A percentile compares a stretch with the other conserved stretches of the same genome.
Evolutionary conservation across 192 early-diverging fungal genomes (phyloP).

Genomic region (Coemansia sp.): DNA sequence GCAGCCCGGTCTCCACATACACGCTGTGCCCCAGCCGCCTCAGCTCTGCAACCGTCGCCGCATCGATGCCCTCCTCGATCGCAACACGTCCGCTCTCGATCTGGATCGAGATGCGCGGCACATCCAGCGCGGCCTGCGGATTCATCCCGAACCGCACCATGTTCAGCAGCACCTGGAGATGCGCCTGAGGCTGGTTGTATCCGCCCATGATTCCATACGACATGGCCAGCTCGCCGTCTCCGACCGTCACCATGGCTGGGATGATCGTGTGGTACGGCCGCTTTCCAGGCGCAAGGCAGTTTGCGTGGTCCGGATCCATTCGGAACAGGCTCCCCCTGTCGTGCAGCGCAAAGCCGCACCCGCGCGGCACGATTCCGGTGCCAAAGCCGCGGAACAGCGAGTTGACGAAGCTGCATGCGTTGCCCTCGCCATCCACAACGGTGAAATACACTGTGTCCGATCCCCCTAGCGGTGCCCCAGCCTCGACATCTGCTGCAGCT

Average conservation of each 20-base stretch:
- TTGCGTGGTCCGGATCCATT: slow-evolving; percentile 60
- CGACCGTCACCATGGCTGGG: slow-evolving; percentile 62
- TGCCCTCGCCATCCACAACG: slow-evolving; percentile 72
- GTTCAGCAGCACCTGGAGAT: slow-evolving; percentile 75
- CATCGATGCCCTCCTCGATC: slow-evolving; percentile 65
- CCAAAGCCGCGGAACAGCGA: slow-evolving; percentile 60
- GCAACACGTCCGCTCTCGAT: slow-evolving; percentile 39
- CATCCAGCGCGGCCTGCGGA: slow-evolving; percentile 69
- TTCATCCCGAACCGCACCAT: slow-evolving; percentile 58
- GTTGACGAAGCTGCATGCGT: slow-evolving; percentile 80
- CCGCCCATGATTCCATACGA: slow-evolving; percentile 66
- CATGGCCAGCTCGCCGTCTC: slow-evolving; percentile 19
- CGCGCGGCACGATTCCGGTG: slow-evolving; percentile 47
- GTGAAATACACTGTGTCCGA: slow-evolving; percentile 78
- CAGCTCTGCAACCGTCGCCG: slow-evolving; percentile 50
- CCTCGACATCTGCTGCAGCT: slow-evolving; percentile 54
- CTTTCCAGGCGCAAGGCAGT: slow-evolving; percentile 66
- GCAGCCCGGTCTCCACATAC: slow-evolving; percentile 41
- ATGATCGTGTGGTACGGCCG: slow-evolving; percentile 83
- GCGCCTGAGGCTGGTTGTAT: slow-evolving; percentile 84
- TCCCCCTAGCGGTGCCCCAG: slow-evolving; percentile 62
- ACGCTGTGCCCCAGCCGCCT: slow-evolving; percentile 61
- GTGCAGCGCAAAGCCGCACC: slow-evolving; percentile 69
- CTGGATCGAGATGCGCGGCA: slow-evolving; percentile 65
- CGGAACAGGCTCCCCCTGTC: slow-evolving; percentile 69